phyloP scores from a whole-genome alignment of 306 rosid species.

The Clitoria ternatea region DNA sequence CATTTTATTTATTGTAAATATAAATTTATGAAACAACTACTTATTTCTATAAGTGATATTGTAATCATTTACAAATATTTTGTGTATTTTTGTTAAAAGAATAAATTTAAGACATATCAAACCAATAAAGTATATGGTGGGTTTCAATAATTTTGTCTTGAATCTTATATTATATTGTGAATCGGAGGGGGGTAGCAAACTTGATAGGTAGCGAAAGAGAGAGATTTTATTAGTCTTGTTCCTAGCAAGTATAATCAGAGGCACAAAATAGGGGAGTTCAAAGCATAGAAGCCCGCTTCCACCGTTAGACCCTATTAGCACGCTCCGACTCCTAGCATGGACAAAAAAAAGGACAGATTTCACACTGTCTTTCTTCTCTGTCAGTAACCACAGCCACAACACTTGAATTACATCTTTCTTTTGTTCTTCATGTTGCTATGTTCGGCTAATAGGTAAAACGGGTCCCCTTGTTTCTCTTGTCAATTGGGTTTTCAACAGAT shows the following conservation, averaged over 20 bases:
- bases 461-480: not conserved
- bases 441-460: not conserved
- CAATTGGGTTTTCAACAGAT: not conserved
- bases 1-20: too few species aligned
- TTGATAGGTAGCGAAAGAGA: too few species aligned
- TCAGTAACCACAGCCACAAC: not conserved
- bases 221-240: not conserved
- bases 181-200: too few species aligned
- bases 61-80: too few species aligned
- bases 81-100: too few species aligned
- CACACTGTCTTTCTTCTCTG: not conserved
- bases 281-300: constrained; percentile 30
- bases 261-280: constrained; percentile 14
- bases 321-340: not conserved
- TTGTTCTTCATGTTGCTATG: not conserved
- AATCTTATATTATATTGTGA: too few species aligned
- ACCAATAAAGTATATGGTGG: too few species aligned
- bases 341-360: not conserved
- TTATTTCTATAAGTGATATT: too few species aligned
- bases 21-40: too few species aligned
- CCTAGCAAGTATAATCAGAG: not conserved
- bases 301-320: constrained; percentile 32
- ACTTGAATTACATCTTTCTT: not conserved
- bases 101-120: too few species aligned
- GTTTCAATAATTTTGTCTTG: too few species aligned